phyloP scores from a whole-genome alignment of 441 rosid species.

The Capsella rubella region DNA sequence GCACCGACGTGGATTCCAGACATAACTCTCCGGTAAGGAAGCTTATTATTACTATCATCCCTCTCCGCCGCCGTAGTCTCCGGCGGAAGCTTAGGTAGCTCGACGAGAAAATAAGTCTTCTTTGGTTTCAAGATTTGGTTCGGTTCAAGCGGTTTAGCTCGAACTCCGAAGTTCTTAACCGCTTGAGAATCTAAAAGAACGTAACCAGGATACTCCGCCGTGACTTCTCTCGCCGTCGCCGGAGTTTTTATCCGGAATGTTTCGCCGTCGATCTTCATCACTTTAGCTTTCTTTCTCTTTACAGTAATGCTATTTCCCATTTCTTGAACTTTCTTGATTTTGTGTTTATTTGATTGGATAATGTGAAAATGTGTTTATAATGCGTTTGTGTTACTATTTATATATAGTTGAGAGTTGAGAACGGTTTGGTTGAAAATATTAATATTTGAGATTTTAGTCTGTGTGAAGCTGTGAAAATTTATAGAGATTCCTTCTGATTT shows the following conservation, averaged over 20 bases:
- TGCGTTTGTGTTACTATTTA: neutral
- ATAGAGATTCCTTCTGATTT: slow-evolving; percentile 32
- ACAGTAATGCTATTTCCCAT: slow-evolving; percentile 65
- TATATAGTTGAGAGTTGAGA: slow-evolving; percentile 6
- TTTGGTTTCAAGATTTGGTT: slow-evolving; percentile 53
- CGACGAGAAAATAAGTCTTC: slow-evolving; percentile 64
- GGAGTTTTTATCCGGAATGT: slow-evolving; percentile 59
- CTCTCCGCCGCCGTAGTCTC: neutral
- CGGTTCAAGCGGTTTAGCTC: slow-evolving; percentile 66
- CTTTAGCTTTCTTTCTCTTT: slow-evolving; percentile 53
- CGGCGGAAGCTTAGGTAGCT: slow-evolving; percentile 60
- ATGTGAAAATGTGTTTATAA: slow-evolving; percentile 17
- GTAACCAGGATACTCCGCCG: slow-evolving; percentile 63
- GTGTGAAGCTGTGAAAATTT: slow-evolving; percentile 43
- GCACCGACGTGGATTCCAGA: slow-evolving; percentile 66
- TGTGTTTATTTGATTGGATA: slow-evolving; percentile 18
- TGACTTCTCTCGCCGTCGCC: slow-evolving; percentile 48
- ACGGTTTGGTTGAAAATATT: slow-evolving; percentile 10
- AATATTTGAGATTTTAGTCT: neutral
- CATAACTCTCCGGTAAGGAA: slow-evolving; percentile 54
- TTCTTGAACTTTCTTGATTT: neutral
- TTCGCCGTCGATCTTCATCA: slow-evolving; percentile 72
- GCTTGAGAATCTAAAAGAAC: slow-evolving; percentile 63
- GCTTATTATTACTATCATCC: slow-evolving; percentile 17
- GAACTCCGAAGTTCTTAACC: slow-evolving; percentile 60